phyloP scores from a whole-genome alignment of 495 filamentous ascomycete genomes.

The Aspergillus hancockii region DNA sequence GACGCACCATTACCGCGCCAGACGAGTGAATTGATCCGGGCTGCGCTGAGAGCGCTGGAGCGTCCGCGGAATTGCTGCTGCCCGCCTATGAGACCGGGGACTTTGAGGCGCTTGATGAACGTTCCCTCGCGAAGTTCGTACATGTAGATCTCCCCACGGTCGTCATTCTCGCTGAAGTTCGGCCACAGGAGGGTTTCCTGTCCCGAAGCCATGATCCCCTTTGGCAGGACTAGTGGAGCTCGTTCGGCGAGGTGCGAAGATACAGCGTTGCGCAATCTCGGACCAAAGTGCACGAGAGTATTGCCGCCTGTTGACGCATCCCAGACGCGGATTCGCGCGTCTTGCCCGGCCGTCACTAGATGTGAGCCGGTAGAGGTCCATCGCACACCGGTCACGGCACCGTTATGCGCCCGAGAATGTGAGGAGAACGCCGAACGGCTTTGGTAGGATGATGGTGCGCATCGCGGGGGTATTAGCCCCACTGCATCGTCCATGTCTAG shows the following conservation, averaged over 20 bases:
- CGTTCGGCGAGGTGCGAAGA: conserved; percentile 59
- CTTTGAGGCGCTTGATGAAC: conserved; percentile 67
- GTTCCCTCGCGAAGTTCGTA: conserved; percentile 73
- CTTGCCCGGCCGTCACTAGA: conserved; percentile 77
- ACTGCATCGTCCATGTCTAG: conserved; percentile 81
- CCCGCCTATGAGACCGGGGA: conserved; percentile 55
- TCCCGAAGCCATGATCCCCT: conserved; percentile 45
- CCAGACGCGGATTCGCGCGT: conserved; percentile 83
- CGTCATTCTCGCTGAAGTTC: conserved; percentile 65
- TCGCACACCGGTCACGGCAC: conserved; percentile 76
- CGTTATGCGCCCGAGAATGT: conserved; percentile 65
- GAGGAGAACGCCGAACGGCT: conserved; percentile 49
- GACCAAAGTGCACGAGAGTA: conserved; percentile 80
- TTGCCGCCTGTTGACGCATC: conserved; percentile 76
- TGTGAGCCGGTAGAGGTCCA: conserved; percentile 79
- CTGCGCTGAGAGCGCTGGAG: conserved; percentile 44
- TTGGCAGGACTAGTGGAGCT: conserved; percentile 62
- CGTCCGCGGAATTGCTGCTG: conserved; percentile 30
- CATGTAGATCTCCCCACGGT: conserved; percentile 63
- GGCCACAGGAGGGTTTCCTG: conserved; percentile 72
- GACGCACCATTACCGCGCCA: conserved; percentile 62
- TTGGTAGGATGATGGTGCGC: conserved; percentile 28
- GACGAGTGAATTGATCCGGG: conserved; percentile 65
- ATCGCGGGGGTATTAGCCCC: conserved; percentile 46
- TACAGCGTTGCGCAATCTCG: conserved; percentile 65